Evolutionary conservation across 73 alveolate genomes (phyloP).

Genomic region (Stentor coeruleus): DNA sequence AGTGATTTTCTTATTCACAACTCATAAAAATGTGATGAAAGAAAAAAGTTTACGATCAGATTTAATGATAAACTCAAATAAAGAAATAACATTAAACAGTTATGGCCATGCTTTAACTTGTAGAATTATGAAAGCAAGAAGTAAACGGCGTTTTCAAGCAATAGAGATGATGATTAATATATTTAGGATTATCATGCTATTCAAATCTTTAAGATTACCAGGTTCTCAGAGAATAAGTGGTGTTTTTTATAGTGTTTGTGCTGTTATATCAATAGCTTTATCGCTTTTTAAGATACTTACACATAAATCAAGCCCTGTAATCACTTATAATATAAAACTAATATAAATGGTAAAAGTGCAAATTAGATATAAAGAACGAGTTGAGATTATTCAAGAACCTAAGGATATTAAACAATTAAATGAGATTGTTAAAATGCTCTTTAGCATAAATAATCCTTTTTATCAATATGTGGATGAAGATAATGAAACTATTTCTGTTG

Average conservation of each 20-base stretch:
- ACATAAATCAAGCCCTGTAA: background rate
- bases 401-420: too few relatives aligned
- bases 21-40: background rate
- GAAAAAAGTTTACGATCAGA: background rate
- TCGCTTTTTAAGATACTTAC: background rate
- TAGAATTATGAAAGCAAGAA: background rate
- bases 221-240: background rate
- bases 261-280: background rate
- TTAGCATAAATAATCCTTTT: background rate
- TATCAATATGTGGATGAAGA: background rate
- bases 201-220: background rate
- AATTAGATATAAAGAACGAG: too few relatives aligned
- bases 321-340: background rate
- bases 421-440: background rate
- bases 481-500: background rate
- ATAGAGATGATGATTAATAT: background rate
- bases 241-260: slow-evolving; percentile 16
- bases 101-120: background rate
- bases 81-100: background rate
- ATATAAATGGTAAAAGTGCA: too few relatives aligned
- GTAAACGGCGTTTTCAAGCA: slow-evolving; percentile 9
- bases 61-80: background rate
- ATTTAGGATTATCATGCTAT: slow-evolving; percentile 5
- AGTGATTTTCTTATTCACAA: background rate
- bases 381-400: too few relatives aligned